Conservation (phyloP, 1,284 basidiomycete species). For the Chondrostereum purpureum region DNA sequence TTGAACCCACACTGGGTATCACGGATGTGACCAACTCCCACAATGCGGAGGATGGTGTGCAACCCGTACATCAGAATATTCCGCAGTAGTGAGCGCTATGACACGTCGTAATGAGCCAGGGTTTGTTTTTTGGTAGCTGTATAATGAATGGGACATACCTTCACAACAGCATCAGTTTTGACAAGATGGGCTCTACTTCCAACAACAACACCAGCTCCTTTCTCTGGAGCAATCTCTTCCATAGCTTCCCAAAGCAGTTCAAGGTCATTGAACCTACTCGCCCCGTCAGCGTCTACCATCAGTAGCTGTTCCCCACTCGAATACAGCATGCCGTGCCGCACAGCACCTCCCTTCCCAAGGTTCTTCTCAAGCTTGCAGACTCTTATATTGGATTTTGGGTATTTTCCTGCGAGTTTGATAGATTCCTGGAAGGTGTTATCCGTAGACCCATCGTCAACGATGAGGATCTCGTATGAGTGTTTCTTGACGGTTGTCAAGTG, state of each 20-base stretch:
- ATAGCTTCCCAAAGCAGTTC: slow-evolving; percentile 69
- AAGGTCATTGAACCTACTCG: slow-evolving; percentile 80
- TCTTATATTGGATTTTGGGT: slow-evolving; percentile 55
- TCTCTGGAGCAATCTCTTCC: slow-evolving; percentile 47
- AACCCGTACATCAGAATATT: slow-evolving; percentile 92
- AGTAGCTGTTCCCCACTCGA: slow-evolving; percentile 73
- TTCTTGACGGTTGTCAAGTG: slow-evolving; percentile 40
- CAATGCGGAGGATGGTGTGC: slow-evolving; percentile 76
- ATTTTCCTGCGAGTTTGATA: slow-evolving; percentile 54
- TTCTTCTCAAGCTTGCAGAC: slow-evolving; percentile 78
- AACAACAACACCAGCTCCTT: slow-evolving; percentile 63
- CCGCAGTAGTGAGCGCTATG: slow-evolving; percentile 76
- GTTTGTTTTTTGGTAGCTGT: no score
- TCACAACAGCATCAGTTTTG: slow-evolving; percentile 88
- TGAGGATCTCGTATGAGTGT: slow-evolving; percentile 70
- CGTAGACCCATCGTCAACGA: slow-evolving; percentile 85
- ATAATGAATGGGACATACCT: slow-evolving; percentile 38
- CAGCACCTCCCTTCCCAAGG: slow-evolving; percentile 88
- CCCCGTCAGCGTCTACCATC: slow-evolving; percentile 93
- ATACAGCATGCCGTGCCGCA: slow-evolving; percentile 84
- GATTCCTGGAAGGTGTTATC: slow-evolving; percentile 70
- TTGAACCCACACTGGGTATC: slow-evolving; percentile 98
- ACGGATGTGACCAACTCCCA: slow-evolving; percentile 81
- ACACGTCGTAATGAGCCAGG: not conserved
- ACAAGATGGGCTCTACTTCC: slow-evolving; percentile 91